Conservation (phyloP, 139 green algal species). For the Chlorella sp. region DNA sequence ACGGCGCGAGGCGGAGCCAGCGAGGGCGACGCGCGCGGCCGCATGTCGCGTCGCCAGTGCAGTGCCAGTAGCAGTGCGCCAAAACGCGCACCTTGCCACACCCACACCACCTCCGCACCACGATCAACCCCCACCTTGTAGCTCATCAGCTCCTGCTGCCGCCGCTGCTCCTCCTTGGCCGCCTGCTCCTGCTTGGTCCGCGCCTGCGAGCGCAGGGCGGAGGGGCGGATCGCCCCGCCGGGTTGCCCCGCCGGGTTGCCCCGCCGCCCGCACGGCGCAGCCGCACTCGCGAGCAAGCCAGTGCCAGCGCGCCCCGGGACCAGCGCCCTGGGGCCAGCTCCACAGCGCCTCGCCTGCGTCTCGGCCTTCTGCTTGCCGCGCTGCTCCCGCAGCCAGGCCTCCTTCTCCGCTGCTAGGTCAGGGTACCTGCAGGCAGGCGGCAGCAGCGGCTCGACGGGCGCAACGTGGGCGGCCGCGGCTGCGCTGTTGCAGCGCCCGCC, state of each 20-base stretch:
- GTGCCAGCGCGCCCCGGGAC: background rate
- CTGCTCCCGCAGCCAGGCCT: conserved; percentile 59
- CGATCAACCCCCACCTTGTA: conserved; percentile 57
- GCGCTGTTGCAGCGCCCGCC: background rate
- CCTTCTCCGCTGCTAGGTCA: conserved; percentile 78
- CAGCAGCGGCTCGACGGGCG: conserved; percentile 8
- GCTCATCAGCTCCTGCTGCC: conserved; percentile 70
- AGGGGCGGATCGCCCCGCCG: too few species aligned
- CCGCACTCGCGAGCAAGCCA: too few species aligned
- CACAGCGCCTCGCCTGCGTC: conserved; percentile 26
- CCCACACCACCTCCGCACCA: background rate
- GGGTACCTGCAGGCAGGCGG: conserved; percentile 42
- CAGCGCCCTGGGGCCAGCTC: background rate
- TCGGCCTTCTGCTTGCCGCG: conserved; percentile 52
- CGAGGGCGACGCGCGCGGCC: too few species aligned
- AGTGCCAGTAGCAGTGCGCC: conserved; percentile 67
- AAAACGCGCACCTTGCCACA: background rate
- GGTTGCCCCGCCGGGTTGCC: too few species aligned
- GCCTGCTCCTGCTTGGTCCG: conserved; percentile 62
- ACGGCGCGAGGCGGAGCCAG: background rate
- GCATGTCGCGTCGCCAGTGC: too few species aligned
- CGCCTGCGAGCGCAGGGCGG: conserved; percentile 12
- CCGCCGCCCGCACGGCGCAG: too few species aligned
- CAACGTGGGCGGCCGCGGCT: background rate
- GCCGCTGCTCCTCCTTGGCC: conserved; percentile 65